Conservation (phyloP, 306 rosid species). For the Nissolia schottii region DNA sequence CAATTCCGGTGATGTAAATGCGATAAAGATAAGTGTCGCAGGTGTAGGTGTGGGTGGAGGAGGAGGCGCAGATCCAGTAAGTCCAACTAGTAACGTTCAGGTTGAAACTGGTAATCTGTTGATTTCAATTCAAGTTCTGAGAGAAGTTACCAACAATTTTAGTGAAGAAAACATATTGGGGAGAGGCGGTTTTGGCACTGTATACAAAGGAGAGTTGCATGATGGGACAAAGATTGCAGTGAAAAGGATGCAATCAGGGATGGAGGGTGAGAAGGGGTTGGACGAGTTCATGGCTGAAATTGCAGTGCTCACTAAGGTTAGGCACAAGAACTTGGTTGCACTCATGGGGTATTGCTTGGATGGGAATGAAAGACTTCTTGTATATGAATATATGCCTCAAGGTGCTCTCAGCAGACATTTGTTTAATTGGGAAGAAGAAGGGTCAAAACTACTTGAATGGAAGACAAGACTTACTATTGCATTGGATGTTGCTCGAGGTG, state of each 20-base stretch:
- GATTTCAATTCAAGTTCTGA: conserved; percentile 68
- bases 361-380: conserved; percentile 81
- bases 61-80: conserved; percentile 2
- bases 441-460: conserved; percentile 73
- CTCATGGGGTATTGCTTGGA: conserved; percentile 94
- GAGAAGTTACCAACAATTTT: conserved; percentile 67
- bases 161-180: conserved; percentile 61
- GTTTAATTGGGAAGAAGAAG: conserved; percentile 54
- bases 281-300: conserved; percentile 80
- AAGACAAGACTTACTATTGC: conserved; percentile 68
- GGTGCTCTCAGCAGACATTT: conserved; percentile 68
- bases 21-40: conserved; percentile 35
- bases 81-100: conserved; percentile 27
- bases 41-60: conserved; percentile 17
- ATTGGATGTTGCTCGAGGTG: conserved; percentile 92
- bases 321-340: conserved; percentile 80
- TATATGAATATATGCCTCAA: conserved; percentile 84
- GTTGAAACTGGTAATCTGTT: conserved; percentile 60
- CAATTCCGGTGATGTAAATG: conserved; percentile 40
- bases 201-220: conserved; percentile 76
- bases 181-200: conserved; percentile 82
- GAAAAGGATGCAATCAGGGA: conserved; percentile 82
- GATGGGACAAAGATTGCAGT: conserved; percentile 94
- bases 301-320: conserved; percentile 77
- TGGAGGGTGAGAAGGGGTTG: conserved; percentile 56